These are phyloP conservation scores for Tothia fuscella DNA, from an alignment of 2,329 filamentous ascomycete species.

Conservation along the genomic window DNA sequence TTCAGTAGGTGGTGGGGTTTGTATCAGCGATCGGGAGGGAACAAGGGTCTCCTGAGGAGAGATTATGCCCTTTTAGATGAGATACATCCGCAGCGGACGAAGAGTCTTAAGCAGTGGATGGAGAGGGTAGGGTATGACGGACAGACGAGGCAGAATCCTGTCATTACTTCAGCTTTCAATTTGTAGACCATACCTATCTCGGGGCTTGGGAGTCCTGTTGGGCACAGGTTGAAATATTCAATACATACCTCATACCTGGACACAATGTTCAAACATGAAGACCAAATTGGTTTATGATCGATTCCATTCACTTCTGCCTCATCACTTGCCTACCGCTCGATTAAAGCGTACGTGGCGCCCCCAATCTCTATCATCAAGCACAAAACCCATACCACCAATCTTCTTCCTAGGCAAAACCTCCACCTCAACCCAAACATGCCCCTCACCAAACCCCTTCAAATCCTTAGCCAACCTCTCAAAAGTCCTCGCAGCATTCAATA, in stretches of 20 bases:
- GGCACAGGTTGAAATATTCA: no score
- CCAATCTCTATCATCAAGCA: neutral
- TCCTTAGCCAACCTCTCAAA: neutral
- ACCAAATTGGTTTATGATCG: no score
- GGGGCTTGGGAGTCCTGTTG: no score
- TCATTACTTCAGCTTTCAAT: neutral
- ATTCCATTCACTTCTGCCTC: no score
- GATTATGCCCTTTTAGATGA: conserved; percentile 5
- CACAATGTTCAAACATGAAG: no score
- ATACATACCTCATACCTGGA: no score
- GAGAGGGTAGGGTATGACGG: conserved; percentile 2
- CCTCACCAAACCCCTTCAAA: neutral
- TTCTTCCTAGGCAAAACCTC: neutral
- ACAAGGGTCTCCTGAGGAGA: neutral
- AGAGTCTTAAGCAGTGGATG: neutral
- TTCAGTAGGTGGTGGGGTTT: conserved; percentile 2
- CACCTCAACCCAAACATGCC: neutral
- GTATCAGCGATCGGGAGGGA: neutral
- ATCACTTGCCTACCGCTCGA: no score
- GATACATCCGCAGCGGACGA: neutral
- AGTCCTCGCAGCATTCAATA: neutral
- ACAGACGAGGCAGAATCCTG: neutral
- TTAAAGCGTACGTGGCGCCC: no score
- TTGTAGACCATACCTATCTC: no score
- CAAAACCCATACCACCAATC: neutral